These are phyloP conservation scores for Sporothrix dimorphospora DNA, from an alignment of 2,329 filamentous ascomycete genomes.

Conservation along the genomic window DNA sequence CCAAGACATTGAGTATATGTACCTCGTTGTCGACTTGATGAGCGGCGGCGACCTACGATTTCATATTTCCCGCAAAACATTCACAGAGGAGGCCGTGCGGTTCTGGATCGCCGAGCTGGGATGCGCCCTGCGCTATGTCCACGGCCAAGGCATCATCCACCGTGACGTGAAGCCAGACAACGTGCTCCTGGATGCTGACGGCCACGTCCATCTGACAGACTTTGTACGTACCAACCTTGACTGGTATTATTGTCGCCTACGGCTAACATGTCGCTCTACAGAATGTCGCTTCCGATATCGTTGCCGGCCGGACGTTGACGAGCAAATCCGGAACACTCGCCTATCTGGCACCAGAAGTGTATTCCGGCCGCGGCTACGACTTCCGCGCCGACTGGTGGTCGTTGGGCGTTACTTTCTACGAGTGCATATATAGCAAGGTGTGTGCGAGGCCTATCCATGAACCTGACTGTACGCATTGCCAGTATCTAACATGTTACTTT, in stretches of 20 bases:
- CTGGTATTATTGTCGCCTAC: too few species aligned
- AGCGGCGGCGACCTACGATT: conserved; percentile 95
- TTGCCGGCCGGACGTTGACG: conserved; percentile 78
- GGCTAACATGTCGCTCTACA: conserved; percentile 45
- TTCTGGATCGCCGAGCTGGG: conserved; percentile 97
- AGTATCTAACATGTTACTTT: conserved; percentile 42
- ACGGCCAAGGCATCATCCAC: conserved; percentile 85
- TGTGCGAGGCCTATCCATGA: conserved; percentile 34
- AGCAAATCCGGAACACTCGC: conserved; percentile 97
- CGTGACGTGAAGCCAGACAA: conserved; percentile 93
- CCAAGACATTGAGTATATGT: conserved; percentile 99
- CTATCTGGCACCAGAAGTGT: conserved; percentile 95
- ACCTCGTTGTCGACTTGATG: conserved; percentile 97
- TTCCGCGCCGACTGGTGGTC: conserved; percentile 98
- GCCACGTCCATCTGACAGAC: conserved; percentile 95
- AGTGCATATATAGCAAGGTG: conserved; percentile 99
- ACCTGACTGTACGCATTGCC: conserved; percentile 24
- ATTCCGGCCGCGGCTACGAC: conserved; percentile 85
- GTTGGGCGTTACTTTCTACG: conserved; percentile 95
- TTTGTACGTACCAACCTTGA: conserved; percentile 65
- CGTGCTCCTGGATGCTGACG: conserved; percentile 82
- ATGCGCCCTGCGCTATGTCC: conserved; percentile 86
- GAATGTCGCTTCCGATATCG: conserved; percentile 96
- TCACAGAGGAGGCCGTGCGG: conserved; percentile 93
- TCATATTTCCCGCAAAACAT: conserved; percentile 96